A percentile compares a stretch with the other conserved stretches of the same genome.
Conservation (phyloP, 2,329 filamentous ascomycete genomes). For the Hymenotorrendiella dingleyae region DNA sequence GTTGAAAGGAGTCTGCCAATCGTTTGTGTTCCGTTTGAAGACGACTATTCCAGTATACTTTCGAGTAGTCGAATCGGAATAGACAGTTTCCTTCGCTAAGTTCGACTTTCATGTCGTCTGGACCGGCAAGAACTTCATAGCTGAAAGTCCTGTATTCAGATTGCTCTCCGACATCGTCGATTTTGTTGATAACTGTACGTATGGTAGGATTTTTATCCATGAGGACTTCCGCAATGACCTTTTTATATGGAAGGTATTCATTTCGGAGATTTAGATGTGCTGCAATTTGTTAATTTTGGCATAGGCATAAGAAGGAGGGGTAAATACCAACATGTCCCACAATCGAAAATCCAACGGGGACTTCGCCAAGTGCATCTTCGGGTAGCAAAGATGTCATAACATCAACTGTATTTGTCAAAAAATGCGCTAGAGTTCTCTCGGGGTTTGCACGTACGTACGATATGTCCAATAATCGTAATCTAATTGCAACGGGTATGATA, state of each 20-base stretch:
- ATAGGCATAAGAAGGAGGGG: not conserved
- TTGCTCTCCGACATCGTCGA: constrained; percentile 77
- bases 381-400: constrained; percentile 79
- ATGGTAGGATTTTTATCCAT: constrained; percentile 82
- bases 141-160: constrained; percentile 87
- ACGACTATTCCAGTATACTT: constrained; percentile 97
- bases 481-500: constrained; percentile 70
- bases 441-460: constrained; percentile 42
- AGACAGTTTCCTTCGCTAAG: constrained; percentile 75
- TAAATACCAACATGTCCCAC: constrained; percentile 76
- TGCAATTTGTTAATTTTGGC: constrained; percentile 28
- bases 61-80: constrained; percentile 92
- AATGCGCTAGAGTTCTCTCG: not conserved
- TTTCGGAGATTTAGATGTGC: constrained; percentile 88
- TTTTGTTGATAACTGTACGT: constrained; percentile 92
- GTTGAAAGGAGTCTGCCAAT: constrained; percentile 67
- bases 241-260: constrained; percentile 77
- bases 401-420: constrained; percentile 41
- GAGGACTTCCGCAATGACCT: constrained; percentile 77
- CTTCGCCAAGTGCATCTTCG: constrained; percentile 70
- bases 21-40: constrained; percentile 85
- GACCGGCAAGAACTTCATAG: constrained; percentile 83
- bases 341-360: constrained; percentile 79
- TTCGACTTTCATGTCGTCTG: constrained; percentile 76
- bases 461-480: constrained; percentile 86